Evolutionary conservation across 176 grass and related monocot genomes (phyloP), one percentile per base, ranked within the genome.

Genomic region (Avena atlantica): DNA sequence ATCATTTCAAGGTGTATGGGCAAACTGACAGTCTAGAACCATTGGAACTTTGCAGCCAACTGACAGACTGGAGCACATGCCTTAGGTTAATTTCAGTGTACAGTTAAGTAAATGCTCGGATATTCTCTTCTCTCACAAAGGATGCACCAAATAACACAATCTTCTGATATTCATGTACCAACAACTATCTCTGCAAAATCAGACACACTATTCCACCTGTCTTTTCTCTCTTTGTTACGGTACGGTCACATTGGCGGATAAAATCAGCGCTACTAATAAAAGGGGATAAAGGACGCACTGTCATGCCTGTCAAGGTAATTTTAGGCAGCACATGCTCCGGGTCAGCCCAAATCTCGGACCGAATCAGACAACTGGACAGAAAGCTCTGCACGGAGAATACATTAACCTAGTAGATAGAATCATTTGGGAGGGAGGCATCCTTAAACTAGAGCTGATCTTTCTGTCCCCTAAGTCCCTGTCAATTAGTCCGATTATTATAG

Each of bases 351-450:
- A 90, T 86, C 78, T 52, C 13, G 12, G 79, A 83, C 64, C 55
- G 67, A 90, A 90, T 78, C 84, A 82, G 79, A 87, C 84, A 83
- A 70, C 84, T 86, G 36, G 64, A 87, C 62, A 78, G 83, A 90
- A 82, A 86, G 71, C 88, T 89, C 69, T 86, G 70, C 48, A 19
- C 59, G 14, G 17, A 89, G 44, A 65, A 80, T 78, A 19, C 72
- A 70, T 83, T 62, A 83, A 45, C 40, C 40, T 40, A 5, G 40
- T 81, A 60, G 2, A n/a, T 81, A 60, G 2, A n/a, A 31, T 67
- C 71, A 55, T 70, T 58, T 11, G 52, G 12, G 10, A 34, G 31
- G 31, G 31, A 34, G 10, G 29, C 84, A 82, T 48, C 62, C 71
- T 71, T 86, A 42, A 78, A 63, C 52, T 42, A 82, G 37, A 37